These are phyloP conservation scores for Paecilomyces sp. DNA, from an alignment of 2,329 filamentous ascomycete genomes.

Conservation along the genomic window DNA sequence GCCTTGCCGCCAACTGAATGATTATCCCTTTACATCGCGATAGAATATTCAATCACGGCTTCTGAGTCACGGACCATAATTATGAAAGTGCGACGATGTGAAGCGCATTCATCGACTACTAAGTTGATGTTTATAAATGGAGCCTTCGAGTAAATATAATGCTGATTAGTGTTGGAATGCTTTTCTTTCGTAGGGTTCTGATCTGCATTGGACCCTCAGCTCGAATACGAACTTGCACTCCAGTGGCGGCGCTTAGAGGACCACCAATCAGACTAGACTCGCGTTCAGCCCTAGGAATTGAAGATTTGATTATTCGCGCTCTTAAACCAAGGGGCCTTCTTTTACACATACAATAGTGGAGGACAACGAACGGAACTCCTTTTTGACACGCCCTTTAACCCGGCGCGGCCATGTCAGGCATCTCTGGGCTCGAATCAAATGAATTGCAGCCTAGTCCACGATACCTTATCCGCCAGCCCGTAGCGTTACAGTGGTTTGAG, in stretches of 20 bases:
- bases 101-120: background rate
- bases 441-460: slow-evolving; percentile 10
- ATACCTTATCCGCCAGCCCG: slow-evolving; percentile 22
- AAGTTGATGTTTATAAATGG: background rate
- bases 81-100: background rate
- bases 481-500: slow-evolving; percentile 42
- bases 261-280: too few relatives aligned
- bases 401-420: background rate
- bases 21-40: background rate
- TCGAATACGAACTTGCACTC: too few relatives aligned
- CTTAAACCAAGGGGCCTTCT: too few relatives aligned
- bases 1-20: too few relatives aligned
- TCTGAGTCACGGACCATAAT: background rate
- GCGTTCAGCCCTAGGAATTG: too few relatives aligned
- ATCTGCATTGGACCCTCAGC: background rate
- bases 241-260: too few relatives aligned
- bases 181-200: background rate
- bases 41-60: background rate
- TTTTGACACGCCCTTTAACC: background rate
- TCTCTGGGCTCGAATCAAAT: background rate
- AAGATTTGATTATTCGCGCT: too few relatives aligned
- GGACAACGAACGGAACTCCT: background rate
- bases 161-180: background rate
- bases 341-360: background rate
- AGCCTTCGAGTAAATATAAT: background rate